Percentiles rank a stretch among this genome's conserved stretches.
Conservation (phyloP, 345 rosid species). For the Eucalyptus albens region DNA sequence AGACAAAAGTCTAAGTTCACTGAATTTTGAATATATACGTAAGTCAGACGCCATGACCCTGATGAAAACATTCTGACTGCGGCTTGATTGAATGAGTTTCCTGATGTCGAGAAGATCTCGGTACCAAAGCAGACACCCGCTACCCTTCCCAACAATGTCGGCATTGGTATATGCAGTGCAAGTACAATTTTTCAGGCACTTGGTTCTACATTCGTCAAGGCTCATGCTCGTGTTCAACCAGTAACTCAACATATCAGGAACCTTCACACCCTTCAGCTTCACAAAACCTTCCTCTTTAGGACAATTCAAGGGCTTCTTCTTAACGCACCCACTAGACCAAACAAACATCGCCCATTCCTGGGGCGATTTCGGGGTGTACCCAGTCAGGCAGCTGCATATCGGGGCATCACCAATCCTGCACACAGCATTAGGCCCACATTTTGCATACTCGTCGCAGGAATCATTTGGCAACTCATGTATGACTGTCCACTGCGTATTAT, state of each 20-base stretch:
- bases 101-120: conserved; percentile 5
- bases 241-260: conserved; percentile 1
- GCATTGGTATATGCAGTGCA: conserved; percentile 32
- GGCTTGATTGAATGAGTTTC: conserved; percentile 3
- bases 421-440: neutral
- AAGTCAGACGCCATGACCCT: conserved; percentile 10
- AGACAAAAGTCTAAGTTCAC: neutral
- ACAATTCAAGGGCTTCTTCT: neutral
- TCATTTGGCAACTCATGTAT: neutral
- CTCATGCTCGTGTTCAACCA: neutral
- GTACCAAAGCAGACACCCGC: conserved; percentile 43
- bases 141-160: conserved; percentile 14
- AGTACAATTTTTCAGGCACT: conserved; percentile 4
- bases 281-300: neutral
- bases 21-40: neutral
- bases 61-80: conserved; percentile 9
- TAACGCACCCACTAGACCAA: neutral
- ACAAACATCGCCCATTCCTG: neutral
- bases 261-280: conserved; percentile 2
- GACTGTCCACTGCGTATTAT: neutral
- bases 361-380: neutral
- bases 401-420: neutral
- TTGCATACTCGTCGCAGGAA: neutral
- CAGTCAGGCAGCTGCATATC: neutral
- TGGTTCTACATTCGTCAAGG: conserved; percentile 14